Base-by-base conservation (phyloP, 2,329 filamentous ascomycete genomes). In the Arachnomyces sp. region DNA sequence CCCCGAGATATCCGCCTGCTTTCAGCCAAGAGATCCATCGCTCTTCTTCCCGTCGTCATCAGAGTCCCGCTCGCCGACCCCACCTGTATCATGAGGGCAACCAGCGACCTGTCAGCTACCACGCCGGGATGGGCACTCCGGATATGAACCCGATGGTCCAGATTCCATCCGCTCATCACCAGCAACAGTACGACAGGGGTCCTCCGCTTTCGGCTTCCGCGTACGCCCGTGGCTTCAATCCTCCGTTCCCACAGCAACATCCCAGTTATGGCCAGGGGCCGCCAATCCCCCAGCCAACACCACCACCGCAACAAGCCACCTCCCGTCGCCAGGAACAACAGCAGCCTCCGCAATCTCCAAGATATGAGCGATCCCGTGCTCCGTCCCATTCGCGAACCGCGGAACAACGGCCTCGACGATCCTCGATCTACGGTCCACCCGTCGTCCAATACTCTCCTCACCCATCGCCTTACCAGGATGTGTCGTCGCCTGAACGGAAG, bases 21-120 rank as follows among this genome's bases (percentile, higher is more conserved):
- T 45, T 51, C 21, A 46, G 51, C 30, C 55, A 61, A 43, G 61
- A 59, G 42, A 53, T 55, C 33, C 57, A 56, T 42, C 52, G 54
- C 40, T 52, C 53, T n/a, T 50, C 52, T n/a, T 50, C 52, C 37
- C 51, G 49, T 43, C 52, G 34, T 44, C 57, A 51, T 40, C 50
- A 50, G 60, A 31, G 40, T 48, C 16, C n/a, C n/a, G n/a, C 40
- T 29, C 44, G 47, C 44, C 57, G 58, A 28, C 57, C 63, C 15
- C 53, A 53, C 42, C 52, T 61, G n/a, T 63, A 66, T 32, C 60
- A 66, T 43, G 33, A 56, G 31, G 37, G 44, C 15, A 52, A 52
- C 45, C 49, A 48, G 29, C 56, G 63, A 37, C 64, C 66, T 11
- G 41, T 62, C 36, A 67, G 64, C 42, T 65, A 56, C 42, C 63